Conservation (phyloP, 2,329 filamentous ascomycete species). For the Pyricularia sp. region DNA sequence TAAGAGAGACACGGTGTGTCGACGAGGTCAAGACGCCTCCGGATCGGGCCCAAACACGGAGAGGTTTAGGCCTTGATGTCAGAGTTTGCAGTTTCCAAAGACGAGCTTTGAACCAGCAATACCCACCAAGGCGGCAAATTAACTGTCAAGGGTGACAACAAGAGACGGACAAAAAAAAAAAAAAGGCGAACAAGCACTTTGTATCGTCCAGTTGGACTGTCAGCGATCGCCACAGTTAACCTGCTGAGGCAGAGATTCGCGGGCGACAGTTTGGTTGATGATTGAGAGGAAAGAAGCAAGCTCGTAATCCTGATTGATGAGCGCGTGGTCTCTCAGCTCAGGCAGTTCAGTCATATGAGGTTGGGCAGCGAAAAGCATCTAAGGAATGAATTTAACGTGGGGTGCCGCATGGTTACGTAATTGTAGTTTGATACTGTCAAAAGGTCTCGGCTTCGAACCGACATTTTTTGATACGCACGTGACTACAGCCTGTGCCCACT, state of each 20-base stretch:
- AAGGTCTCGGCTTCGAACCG: background rate
- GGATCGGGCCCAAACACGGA: background rate
- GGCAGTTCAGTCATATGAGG: background rate
- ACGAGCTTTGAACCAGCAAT: background rate
- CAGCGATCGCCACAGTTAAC: background rate
- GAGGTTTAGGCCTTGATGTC: background rate
- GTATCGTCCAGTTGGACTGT: background rate
- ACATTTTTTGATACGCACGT: background rate
- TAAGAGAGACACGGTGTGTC: background rate
- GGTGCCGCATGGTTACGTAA: background rate
- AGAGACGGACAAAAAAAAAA: background rate
- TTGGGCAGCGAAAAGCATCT: background rate
- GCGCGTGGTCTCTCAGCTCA: background rate
- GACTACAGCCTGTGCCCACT: background rate
- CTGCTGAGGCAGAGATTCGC: background rate
- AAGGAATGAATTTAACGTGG: background rate
- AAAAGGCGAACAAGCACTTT: background rate
- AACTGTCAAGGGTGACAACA: background rate
- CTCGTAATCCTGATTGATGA: background rate
- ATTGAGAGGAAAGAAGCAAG: background rate
- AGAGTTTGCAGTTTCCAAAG: background rate
- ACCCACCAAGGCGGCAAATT: background rate
- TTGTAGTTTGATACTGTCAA: background rate
- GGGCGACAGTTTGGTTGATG: background rate
- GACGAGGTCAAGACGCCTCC: background rate